These are phyloP conservation scores for Pholiota conissans DNA, from an alignment of 768 basidiomycete species.

Conservation along the genomic window DNA sequence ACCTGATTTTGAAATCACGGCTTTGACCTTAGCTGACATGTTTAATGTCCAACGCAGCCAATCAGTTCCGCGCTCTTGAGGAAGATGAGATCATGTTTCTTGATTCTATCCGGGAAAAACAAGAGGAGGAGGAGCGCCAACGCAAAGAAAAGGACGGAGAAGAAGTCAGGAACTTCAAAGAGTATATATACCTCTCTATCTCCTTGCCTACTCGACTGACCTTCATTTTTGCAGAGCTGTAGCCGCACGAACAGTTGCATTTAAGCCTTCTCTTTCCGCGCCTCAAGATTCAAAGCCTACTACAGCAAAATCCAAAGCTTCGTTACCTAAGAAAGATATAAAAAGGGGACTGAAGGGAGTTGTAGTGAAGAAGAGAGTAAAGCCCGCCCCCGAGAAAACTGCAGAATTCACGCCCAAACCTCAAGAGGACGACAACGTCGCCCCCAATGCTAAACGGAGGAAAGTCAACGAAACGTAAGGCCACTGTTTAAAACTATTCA, in stretches of 20 bases:
- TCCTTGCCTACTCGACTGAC: neutral
- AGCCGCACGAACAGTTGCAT: constrained; percentile 63
- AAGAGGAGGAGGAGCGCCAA: constrained; percentile 73
- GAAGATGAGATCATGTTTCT: constrained; percentile 91
- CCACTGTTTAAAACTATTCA: neutral
- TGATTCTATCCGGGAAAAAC: constrained; percentile 76
- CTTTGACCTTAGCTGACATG: neutral
- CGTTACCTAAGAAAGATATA: constrained; percentile 55
- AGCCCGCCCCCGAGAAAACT: constrained; percentile 25
- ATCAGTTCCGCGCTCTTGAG: constrained; percentile 86
- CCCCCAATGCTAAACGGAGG: constrained; percentile 58
- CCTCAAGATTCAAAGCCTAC: constrained; percentile 27
- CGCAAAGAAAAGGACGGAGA: constrained; percentile 76
- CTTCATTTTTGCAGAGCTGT: constrained; percentile 44
- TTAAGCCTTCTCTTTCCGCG: constrained; percentile 36
- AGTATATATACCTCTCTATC: constrained; percentile 47
- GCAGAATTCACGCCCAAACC: constrained; percentile 16
- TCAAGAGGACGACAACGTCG: constrained; percentile 21
- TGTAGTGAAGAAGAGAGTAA: constrained; percentile 75
- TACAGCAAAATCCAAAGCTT: constrained; percentile 26
- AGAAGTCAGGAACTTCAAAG: constrained; percentile 76
- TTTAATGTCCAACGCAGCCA: constrained; percentile 45
- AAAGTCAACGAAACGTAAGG: constrained; percentile 40
- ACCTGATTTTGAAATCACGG: constrained; percentile 11
- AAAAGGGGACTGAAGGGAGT: constrained; percentile 78